These are phyloP conservation scores for Diplodia seriata DNA, from an alignment of 2,329 filamentous ascomycete genomes.

Conservation along the genomic window DNA sequence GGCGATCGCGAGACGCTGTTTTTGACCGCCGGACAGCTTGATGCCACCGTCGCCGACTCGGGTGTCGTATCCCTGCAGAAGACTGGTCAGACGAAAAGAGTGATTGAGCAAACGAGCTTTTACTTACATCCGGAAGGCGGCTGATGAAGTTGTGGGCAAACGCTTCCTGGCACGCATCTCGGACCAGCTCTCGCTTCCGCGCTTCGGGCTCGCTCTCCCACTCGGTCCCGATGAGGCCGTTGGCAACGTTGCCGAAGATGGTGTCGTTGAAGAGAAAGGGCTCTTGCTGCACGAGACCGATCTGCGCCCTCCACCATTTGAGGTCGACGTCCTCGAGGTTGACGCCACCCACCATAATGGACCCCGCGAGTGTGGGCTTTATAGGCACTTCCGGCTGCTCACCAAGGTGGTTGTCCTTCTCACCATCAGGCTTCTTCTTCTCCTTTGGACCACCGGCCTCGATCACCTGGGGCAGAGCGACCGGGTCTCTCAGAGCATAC, in stretches of 20 bases:
- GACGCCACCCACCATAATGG: conserved; percentile 71
- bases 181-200: conserved; percentile 59
- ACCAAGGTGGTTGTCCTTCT: background rate
- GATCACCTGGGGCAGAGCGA: conserved; percentile 1
- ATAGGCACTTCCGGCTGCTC: background rate
- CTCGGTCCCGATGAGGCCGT: conserved; percentile 66
- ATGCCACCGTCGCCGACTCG: conserved; percentile 96
- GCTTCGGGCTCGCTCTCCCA: background rate
- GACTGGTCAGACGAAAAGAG: too few species aligned
- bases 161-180: conserved; percentile 84
- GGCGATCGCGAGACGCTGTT: conserved; percentile 95
- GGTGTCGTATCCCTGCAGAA: conserved; percentile 84
- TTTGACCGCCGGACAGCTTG: conserved; percentile 90
- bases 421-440: conserved; percentile 41
- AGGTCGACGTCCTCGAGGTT: conserved; percentile 85
- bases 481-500: conserved; percentile 59
- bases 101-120: too few species aligned
- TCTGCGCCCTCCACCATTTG: conserved; percentile 88
- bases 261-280: conserved; percentile 88
- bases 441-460: conserved; percentile 64
- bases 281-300: conserved; percentile 91
- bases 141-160: conserved; percentile 94
- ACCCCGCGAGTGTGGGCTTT: background rate
- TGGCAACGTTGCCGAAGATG: conserved; percentile 87
- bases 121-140: conserved; percentile 62